Percentiles rank a stretch among this genome's conserved stretches.
phyloP scores from a whole-genome alignment of 139 green algal genomes.

The Chlorella vulgaris region DNA sequence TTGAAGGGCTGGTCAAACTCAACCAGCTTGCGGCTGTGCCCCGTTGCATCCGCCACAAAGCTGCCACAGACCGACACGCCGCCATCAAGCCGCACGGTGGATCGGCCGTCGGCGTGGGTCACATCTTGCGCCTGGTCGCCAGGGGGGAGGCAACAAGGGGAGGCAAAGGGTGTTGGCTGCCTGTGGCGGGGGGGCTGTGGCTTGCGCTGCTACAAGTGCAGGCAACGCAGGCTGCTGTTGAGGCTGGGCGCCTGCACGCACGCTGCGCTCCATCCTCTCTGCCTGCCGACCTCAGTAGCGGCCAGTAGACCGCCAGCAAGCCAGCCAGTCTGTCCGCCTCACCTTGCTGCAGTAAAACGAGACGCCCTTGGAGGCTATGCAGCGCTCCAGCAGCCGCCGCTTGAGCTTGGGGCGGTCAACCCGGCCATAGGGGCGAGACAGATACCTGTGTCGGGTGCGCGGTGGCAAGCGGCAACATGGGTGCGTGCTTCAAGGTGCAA shows the following conservation, averaged over 20 bases:
- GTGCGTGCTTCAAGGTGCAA: too few relatives aligned
- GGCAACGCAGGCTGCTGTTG: neutral
- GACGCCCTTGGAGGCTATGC: slow-evolving; percentile 49
- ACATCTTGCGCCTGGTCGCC: slow-evolving; percentile 53
- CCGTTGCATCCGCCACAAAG: slow-evolving; percentile 93
- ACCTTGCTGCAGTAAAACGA: slow-evolving; percentile 22
- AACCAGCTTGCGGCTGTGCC: slow-evolving; percentile 84
- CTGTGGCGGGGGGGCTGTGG: neutral
- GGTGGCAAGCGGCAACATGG: slow-evolving; percentile 1
- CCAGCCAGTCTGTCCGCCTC: too few relatives aligned
- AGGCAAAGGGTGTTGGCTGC: neutral
- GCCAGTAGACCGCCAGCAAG: neutral
- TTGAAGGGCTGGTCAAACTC: slow-evolving; percentile 93
- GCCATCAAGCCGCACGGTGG: slow-evolving; percentile 61
- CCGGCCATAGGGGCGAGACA: slow-evolving; percentile 88
- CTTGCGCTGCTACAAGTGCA: neutral
- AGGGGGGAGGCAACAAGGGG: too few relatives aligned
- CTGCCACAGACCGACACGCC: slow-evolving; percentile 47
- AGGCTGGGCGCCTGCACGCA: neutral
- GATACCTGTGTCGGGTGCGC: slow-evolving; percentile 54
- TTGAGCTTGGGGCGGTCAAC: slow-evolving; percentile 95
- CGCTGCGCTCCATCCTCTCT: neutral
- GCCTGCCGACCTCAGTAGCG: neutral
- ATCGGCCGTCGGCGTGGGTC: slow-evolving; percentile 62
- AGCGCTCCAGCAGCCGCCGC: slow-evolving; percentile 80